A percentile compares a stretch with the other conserved stretches of the same genome.
phyloP scores from a whole-genome alignment of 805 yeast genomes.

The Ogataea nakhonphanomensis region DNA sequence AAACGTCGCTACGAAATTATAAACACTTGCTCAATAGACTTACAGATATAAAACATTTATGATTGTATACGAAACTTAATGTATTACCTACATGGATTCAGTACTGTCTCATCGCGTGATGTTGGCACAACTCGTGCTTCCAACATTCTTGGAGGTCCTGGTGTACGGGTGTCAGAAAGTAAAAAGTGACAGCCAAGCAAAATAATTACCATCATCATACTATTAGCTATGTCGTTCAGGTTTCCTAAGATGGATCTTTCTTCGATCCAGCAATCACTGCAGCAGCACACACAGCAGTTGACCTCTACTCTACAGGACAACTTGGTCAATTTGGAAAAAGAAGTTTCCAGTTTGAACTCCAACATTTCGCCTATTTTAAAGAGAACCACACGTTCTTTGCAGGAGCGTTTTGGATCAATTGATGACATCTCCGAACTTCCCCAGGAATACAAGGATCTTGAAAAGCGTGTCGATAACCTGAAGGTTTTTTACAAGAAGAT shows the following conservation, averaged over 20 bases:
- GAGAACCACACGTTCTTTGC: slow-evolving; percentile 56
- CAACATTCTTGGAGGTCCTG: not conserved
- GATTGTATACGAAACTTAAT: too few species aligned
- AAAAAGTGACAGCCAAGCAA: slow-evolving; percentile 7
- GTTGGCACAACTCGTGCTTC: not conserved
- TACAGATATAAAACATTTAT: too few species aligned
- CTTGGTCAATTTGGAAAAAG: slow-evolving; percentile 31
- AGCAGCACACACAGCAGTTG: slow-evolving; percentile 35
- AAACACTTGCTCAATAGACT: too few species aligned
- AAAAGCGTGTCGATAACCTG: slow-evolving; percentile 61
- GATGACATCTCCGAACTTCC: slow-evolving; percentile 74
- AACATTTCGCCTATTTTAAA: slow-evolving; percentile 52
- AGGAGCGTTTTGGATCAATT: slow-evolving; percentile 60
- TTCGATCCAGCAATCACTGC: slow-evolving; percentile 29
- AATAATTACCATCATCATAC: not conserved
- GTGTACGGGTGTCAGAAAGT: slow-evolving; percentile 1
- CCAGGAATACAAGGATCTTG: slow-evolving; percentile 64
- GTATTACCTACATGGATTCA: too few species aligned
- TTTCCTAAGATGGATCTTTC: slow-evolving; percentile 29
- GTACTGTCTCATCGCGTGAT: not conserved
- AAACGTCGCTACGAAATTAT: too few species aligned
- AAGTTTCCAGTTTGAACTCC: slow-evolving; percentile 33
- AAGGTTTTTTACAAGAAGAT: slow-evolving; percentile 55
- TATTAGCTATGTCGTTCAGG: slow-evolving; percentile 28
- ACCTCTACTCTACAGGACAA: slow-evolving; percentile 32